Evolutionary conservation across 2,329 filamentous ascomycete species (phyloP).

Genomic region (Colletotrichum costaricense): DNA sequence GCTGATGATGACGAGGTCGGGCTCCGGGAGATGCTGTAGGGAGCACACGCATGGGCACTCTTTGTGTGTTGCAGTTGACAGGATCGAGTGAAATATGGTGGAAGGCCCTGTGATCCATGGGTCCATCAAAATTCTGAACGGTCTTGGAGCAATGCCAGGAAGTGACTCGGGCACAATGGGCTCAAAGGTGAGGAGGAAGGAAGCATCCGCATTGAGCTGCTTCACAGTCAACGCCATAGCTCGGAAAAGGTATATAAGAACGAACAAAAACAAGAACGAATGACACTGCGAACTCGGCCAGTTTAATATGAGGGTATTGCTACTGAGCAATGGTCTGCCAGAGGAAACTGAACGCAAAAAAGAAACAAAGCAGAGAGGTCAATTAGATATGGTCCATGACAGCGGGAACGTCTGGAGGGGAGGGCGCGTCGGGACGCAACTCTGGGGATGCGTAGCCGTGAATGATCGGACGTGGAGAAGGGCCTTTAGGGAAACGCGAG

Average conservation of each 20-base stretch:
- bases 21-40: slow-evolving; percentile 52
- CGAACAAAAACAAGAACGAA: background rate
- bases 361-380: background rate
- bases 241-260: background rate
- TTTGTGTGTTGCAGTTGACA: slow-evolving; percentile 69
- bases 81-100: slow-evolving; percentile 68
- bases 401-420: slow-evolving; percentile 2
- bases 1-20: slow-evolving; percentile 59
- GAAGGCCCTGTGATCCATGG: slow-evolving; percentile 75
- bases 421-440: slow-evolving; percentile 16
- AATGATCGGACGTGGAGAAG: slow-evolving; percentile 21
- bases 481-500: slow-evolving; percentile 24
- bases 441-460: slow-evolving; percentile 11
- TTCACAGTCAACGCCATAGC: slow-evolving; percentile 72
- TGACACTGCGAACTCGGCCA: background rate
- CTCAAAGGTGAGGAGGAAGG: slow-evolving; percentile 73
- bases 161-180: slow-evolving; percentile 58
- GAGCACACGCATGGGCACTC: slow-evolving; percentile 67
- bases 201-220: slow-evolving; percentile 73
- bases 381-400: slow-evolving; percentile 24
- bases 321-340: slow-evolving; percentile 3
- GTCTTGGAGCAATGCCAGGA: slow-evolving; percentile 52
- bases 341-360: background rate
- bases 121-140: slow-evolving; percentile 77
- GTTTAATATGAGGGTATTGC: background rate